These are phyloP conservation scores for Thelephora terrestris DNA, from an alignment of 1,284 basidiomycete species.

Conservation along the genomic window DNA sequence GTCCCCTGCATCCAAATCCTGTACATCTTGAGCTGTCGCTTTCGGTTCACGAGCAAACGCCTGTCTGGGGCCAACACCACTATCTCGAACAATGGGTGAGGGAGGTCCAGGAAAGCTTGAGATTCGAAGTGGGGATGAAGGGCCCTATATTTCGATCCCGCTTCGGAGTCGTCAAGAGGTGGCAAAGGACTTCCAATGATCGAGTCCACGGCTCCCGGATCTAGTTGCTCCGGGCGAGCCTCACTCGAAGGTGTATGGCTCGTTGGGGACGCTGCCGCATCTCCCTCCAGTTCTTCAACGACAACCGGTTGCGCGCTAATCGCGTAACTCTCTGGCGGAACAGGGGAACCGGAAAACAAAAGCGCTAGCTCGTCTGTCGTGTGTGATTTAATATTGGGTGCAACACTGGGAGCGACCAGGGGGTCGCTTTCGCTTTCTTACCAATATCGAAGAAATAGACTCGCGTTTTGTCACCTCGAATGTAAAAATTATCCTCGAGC, in stretches of 20 bases:
- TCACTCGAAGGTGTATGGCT: conserved; percentile 3
- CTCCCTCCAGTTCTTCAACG: conserved; percentile 28
- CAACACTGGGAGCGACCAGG: background rate
- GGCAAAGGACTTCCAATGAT: too few relatives aligned
- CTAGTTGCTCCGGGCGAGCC: background rate
- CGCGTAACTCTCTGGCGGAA: conserved; percentile 22
- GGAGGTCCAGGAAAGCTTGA: background rate
- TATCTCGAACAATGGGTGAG: conserved; percentile 52
- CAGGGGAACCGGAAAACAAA: conserved; percentile 61
- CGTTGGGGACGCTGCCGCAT: conserved; percentile 7
- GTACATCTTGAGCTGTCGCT: conserved; percentile 91
- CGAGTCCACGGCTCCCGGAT: too few relatives aligned
- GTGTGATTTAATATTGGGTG: background rate
- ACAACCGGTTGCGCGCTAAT: conserved; percentile 24
- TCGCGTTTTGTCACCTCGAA: conserved; percentile 91
- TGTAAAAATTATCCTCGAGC: conserved; percentile 89
- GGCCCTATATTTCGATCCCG: background rate
- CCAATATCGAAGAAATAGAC: conserved; percentile 92
- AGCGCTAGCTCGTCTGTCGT: conserved; percentile 67
- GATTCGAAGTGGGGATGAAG: conserved; percentile 7
- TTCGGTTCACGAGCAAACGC: conserved; percentile 85
- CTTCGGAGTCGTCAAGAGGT: too few relatives aligned
- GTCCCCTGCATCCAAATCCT: conserved; percentile 91
- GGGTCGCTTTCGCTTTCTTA: conserved; percentile 27
- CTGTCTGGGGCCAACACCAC: conserved; percentile 81